phyloP scores from a whole-genome alignment of 2,329 filamentous ascomycete species.

The Hypoxylon rubiginosum region DNA sequence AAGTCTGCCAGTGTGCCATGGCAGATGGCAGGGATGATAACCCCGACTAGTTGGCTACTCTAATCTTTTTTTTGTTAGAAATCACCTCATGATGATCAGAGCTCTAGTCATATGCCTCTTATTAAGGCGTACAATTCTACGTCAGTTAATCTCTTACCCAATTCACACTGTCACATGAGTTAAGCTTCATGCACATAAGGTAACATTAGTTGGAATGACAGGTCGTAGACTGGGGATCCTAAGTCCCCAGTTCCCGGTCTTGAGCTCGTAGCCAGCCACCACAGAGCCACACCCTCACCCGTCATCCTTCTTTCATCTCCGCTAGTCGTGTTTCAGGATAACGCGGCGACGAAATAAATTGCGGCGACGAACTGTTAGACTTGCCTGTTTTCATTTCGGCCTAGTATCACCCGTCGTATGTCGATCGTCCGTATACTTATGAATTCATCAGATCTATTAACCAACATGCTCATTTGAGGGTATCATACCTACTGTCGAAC shows the following conservation, averaged over 20 bases:
- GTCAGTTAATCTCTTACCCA: constrained; percentile 4
- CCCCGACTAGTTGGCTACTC: neutral
- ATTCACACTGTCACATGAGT: constrained; percentile 40
- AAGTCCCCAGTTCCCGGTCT: constrained; percentile 11
- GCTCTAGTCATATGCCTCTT: neutral
- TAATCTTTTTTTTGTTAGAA: neutral
- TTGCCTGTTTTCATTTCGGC: neutral
- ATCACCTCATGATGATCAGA: neutral
- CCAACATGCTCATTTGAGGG: no score
- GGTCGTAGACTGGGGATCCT: constrained; percentile 5
- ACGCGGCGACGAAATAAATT: neutral
- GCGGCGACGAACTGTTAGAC: neutral
- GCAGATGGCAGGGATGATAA: neutral
- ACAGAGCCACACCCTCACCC: neutral
- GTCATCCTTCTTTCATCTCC: neutral
- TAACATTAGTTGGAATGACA: constrained; percentile 28
- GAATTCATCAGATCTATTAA: no score
- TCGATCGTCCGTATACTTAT: neutral
- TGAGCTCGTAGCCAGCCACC: neutral
- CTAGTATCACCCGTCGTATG: neutral
- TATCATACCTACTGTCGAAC: no score
- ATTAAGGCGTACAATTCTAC: neutral
- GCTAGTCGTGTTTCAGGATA: constrained; percentile 10
- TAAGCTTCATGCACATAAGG: constrained; percentile 34
- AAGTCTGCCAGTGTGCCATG: no score